Evolutionary conservation across 225 moss, liverwort and hornwort species (phyloP).

Genomic region (Anthoceros angustus): DNA sequence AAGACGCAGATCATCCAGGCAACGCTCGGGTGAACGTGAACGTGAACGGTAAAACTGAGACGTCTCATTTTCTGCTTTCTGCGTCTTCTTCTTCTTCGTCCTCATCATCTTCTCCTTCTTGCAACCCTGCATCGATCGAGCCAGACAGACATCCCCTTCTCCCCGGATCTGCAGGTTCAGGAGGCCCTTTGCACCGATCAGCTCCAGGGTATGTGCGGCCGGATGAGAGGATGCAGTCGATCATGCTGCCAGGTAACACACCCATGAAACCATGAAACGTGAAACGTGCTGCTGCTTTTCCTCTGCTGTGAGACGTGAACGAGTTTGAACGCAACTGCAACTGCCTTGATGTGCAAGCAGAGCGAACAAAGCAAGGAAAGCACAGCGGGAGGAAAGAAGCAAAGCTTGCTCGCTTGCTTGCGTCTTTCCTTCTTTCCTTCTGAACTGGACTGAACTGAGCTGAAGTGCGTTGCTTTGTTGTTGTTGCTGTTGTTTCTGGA

Average conservation of each 20-base stretch:
- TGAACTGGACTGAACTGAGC: not conserved
- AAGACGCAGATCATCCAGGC: conserved; percentile 31
- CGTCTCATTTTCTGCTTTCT: not conserved
- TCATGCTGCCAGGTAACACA: not conserved
- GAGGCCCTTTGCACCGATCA: not conserved
- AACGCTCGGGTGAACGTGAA: conserved; percentile 25
- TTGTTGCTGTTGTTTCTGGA: not conserved
- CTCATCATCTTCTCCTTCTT: not conserved
- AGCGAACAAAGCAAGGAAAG: no score
- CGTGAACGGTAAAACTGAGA: not conserved
- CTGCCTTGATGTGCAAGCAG: no score
- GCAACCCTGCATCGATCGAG: not conserved
- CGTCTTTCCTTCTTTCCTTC: no score
- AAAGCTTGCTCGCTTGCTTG: no score
- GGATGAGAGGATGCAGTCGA: not conserved
- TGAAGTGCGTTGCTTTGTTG: not conserved
- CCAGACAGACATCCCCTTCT: not conserved
- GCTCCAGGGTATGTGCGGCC: not conserved
- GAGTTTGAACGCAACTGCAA: not conserved
- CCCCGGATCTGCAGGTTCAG: not conserved
- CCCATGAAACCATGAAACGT: not conserved
- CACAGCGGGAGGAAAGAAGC: no score
- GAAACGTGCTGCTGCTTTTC: not conserved
- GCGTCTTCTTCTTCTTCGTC: not conserved
- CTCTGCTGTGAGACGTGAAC: not conserved